These are phyloP conservation scores for Camellia lanceoleosa DNA, from an alignment of 148 eudicot genomes.

Conservation along the genomic window DNA sequence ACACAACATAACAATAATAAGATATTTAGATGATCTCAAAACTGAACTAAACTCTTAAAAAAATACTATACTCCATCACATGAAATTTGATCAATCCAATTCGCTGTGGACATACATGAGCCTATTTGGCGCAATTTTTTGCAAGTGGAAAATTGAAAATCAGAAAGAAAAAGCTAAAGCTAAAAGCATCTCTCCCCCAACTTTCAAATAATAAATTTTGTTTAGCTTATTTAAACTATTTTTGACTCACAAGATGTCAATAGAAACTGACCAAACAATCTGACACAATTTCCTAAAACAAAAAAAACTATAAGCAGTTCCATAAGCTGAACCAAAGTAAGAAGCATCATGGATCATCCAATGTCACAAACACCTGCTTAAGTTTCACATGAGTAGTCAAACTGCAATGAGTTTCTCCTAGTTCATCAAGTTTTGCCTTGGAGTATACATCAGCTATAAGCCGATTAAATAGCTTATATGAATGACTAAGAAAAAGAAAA, in stretches of 20 bases:
- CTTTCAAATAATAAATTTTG: too few relatives aligned
- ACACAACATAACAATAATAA: not conserved
- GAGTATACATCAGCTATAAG: not conserved
- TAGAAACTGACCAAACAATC: too few relatives aligned
- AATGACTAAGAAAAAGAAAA: not conserved
- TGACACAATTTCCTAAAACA: too few relatives aligned
- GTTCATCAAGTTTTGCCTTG: constrained; percentile 2
- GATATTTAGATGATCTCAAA: not conserved
- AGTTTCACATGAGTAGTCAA: not conserved
- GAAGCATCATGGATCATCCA: not conserved
- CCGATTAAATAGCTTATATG: not conserved
- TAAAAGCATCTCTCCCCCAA: too few relatives aligned
- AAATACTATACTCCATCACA: not conserved
- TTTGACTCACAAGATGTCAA: too few relatives aligned
- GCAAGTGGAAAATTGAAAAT: too few relatives aligned
- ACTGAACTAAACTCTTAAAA: too few relatives aligned
- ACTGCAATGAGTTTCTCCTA: not conserved
- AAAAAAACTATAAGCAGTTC: too few relatives aligned
- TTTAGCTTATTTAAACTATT: too few relatives aligned
- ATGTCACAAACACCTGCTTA: not conserved
- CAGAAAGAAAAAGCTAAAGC: too few relatives aligned
- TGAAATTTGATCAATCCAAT: not conserved
- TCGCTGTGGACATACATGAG: not conserved
- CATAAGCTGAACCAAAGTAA: not conserved
- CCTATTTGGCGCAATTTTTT: too few relatives aligned